Conservation (phyloP, 371 early-diverging fungal species). For the Fennellomyces sp. region DNA sequence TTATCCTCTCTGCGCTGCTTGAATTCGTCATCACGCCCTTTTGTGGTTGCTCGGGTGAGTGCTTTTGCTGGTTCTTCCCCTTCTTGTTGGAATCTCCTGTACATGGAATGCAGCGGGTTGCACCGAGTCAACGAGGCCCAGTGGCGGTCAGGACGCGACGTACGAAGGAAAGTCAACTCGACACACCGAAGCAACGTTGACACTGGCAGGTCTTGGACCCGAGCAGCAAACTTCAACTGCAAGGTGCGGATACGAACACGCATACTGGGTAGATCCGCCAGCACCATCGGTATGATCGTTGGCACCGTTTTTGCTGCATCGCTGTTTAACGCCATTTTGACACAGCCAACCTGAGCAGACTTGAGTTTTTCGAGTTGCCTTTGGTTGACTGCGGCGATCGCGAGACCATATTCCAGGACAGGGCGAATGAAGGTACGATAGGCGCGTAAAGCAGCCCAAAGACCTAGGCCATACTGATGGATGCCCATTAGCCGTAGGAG, state of each 20-base stretch:
- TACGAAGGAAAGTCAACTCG: background rate
- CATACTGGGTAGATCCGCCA: no score
- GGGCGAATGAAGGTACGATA: constrained; percentile 12
- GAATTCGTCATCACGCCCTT: background rate
- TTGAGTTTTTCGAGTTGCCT: background rate
- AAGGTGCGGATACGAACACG: background rate
- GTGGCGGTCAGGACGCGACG: background rate
- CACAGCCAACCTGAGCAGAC: constrained; percentile 3
- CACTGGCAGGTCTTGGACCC: background rate
- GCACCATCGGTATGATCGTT: background rate
- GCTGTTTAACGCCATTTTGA: constrained; percentile 5
- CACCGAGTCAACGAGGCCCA: background rate
- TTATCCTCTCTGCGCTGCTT: background rate
- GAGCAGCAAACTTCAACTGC: background rate
- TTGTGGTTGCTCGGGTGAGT: background rate
- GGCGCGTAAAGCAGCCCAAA: constrained; percentile 4
- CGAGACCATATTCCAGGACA: constrained; percentile 10
- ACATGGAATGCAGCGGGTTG: background rate
- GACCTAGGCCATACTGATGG: background rate
- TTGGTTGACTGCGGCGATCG: constrained; percentile 5
- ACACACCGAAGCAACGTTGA: background rate
- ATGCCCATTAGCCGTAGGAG: constrained; percentile 1
- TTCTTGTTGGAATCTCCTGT: background rate
- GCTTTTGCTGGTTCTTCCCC: background rate
- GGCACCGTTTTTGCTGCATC: background rate